Evolutionary conservation across 352 stramenopile species (phyloP).

Genomic region (Globisporangium heterothallicum): DNA sequence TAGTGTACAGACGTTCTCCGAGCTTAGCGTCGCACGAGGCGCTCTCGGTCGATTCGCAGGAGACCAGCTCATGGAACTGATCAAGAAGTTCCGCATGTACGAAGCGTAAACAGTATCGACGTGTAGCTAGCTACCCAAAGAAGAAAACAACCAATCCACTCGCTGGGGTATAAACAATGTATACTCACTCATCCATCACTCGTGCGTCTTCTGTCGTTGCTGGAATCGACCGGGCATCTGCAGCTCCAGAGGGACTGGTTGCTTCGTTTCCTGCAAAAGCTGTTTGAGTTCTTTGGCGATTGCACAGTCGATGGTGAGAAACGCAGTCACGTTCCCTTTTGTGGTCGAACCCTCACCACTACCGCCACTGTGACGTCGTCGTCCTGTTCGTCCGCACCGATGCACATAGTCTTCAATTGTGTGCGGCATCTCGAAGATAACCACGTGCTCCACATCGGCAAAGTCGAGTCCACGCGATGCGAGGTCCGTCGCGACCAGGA

Average conservation of each 20-base stretch:
- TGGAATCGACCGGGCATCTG: slow-evolving; percentile 35
- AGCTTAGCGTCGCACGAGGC: slow-evolving; percentile 62
- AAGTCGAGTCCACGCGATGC: slow-evolving; percentile 88
- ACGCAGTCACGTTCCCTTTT: slow-evolving; percentile 32
- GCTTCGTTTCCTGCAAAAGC: slow-evolving; percentile 36
- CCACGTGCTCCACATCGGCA: slow-evolving; percentile 71
- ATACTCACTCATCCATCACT: neutral
- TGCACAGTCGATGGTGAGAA: slow-evolving; percentile 48
- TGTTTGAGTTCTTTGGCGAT: slow-evolving; percentile 50
- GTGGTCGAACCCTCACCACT: no score
- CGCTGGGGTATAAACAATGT: no score
- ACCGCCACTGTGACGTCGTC: slow-evolving; percentile 2
- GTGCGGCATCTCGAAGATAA: slow-evolving; percentile 89
- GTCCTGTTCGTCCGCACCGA: slow-evolving; percentile 60
- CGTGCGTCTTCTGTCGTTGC: neutral
- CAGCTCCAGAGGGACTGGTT: slow-evolving; percentile 42
- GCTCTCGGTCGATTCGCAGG: slow-evolving; percentile 74
- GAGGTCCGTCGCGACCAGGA: slow-evolving; percentile 90
- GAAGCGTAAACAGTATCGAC: slow-evolving; percentile 25
- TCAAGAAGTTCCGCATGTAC: slow-evolving; percentile 66
- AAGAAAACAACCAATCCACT: no score
- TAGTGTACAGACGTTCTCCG: slow-evolving; percentile 51
- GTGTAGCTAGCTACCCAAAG: neutral
- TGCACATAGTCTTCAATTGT: slow-evolving; percentile 92
- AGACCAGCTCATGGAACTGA: slow-evolving; percentile 80